Percentiles rank a stretch among this genome's conserved stretches.
phyloP scores from a whole-genome alignment of 2,329 filamentous ascomycete genomes.

The Tricladium varicosporioides region DNA sequence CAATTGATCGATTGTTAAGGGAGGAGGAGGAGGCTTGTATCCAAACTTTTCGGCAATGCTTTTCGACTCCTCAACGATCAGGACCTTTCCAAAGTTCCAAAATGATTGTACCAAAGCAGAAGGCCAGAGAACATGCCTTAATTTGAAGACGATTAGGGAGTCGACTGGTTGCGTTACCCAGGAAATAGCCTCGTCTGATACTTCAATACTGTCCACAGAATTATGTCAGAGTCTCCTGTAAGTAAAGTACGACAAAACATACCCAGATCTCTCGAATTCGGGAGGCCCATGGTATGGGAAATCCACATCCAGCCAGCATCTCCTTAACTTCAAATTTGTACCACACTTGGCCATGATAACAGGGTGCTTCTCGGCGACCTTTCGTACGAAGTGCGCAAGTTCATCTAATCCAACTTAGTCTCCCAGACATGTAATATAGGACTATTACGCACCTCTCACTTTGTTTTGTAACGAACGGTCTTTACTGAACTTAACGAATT shows the following conservation, averaged over 20 bases:
- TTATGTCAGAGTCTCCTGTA: constrained; percentile 24
- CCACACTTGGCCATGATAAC: constrained; percentile 46
- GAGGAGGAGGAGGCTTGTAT: constrained; percentile 23
- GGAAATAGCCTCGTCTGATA: constrained; percentile 48
- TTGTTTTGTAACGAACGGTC: constrained; percentile 45
- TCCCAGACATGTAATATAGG: neutral
- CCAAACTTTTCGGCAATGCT: constrained; percentile 47
- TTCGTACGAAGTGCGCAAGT: constrained; percentile 43
- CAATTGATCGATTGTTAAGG: constrained; percentile 26
- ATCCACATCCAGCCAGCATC: constrained; percentile 59
- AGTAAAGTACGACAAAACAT: constrained; percentile 29
- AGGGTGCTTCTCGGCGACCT: constrained; percentile 42
- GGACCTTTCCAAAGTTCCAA: constrained; percentile 50
- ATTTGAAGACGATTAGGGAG: constrained; percentile 42
- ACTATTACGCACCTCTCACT: constrained; percentile 17
- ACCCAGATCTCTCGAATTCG: constrained; percentile 59
- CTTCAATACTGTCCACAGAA: constrained; percentile 41
- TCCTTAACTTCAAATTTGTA: constrained; percentile 46
- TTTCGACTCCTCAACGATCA: constrained; percentile 44
- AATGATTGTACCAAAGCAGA: constrained; percentile 48
- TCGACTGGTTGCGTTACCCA: constrained; percentile 50
- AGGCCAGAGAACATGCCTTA: constrained; percentile 53
- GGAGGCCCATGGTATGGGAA: constrained; percentile 60
- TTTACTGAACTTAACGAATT: constrained; percentile 57
- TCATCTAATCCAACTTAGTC: constrained; percentile 39